Evolutionary conservation across 805 yeast genomes (phyloP).

Genomic region (Saturnispora saitoi): DNA sequence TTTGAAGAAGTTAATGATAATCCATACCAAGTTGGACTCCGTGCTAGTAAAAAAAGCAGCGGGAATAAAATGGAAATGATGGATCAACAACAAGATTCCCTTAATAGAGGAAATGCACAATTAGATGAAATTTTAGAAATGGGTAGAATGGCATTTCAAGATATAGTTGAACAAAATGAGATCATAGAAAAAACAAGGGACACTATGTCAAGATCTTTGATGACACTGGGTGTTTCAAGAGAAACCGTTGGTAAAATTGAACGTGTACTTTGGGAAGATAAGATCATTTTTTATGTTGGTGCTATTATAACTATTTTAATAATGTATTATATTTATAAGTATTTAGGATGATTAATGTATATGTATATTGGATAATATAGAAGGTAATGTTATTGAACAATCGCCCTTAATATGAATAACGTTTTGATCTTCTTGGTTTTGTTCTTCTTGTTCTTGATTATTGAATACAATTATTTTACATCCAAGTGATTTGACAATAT

Average conservation of each 20-base stretch:
- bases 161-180: slow-evolving; percentile 77
- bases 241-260: slow-evolving; percentile 77
- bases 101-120: slow-evolving; percentile 60
- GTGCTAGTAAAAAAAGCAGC: slow-evolving; percentile 8
- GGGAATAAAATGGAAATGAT: slow-evolving; percentile 42
- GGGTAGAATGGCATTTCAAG: slow-evolving; percentile 81
- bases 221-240: slow-evolving; percentile 79
- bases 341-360: not conserved
- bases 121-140: slow-evolving; percentile 84
- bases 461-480: not conserved
- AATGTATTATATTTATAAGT: not conserved
- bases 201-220: slow-evolving; percentile 57
- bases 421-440: not conserved
- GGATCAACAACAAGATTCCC: slow-evolving; percentile 50
- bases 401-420: not conserved
- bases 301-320: slow-evolving; percentile 37
- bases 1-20: slow-evolving; percentile 30
- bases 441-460: not conserved
- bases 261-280: slow-evolving; percentile 76
- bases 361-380: not conserved
- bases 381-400: not conserved
- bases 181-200: slow-evolving; percentile 53
- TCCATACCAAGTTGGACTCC: slow-evolving; percentile 34
- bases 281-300: slow-evolving; percentile 76
- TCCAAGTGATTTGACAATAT: not conserved